Evolutionary conservation across 1,139 yeast genomes (phyloP).

Genomic region (Magnusiomyces clavatus): DNA sequence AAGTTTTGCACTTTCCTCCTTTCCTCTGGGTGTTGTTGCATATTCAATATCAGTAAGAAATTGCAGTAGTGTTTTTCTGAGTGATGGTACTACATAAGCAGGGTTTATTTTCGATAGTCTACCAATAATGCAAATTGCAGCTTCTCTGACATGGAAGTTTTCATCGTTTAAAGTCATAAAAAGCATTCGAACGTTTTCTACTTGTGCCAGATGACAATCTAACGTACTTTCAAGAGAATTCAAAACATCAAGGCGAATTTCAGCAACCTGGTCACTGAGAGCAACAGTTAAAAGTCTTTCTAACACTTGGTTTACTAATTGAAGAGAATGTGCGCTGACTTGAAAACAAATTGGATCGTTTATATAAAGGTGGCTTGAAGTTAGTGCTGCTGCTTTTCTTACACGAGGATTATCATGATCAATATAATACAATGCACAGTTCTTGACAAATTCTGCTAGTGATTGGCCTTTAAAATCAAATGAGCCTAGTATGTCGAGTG

Average conservation of each 20-base stretch:
- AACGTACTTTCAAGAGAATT: slow-evolving; percentile 64
- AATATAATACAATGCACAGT: slow-evolving; percentile 71
- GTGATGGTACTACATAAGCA: slow-evolving; percentile 89
- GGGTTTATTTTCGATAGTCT: slow-evolving; percentile 82
- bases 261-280: slow-evolving; percentile 85
- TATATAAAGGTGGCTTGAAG: slow-evolving; percentile 72
- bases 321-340: slow-evolving; percentile 74
- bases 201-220: slow-evolving; percentile 91
- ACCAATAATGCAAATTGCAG: slow-evolving; percentile 75
- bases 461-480: slow-evolving; percentile 73
- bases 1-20: slow-evolving; percentile 80
- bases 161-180: slow-evolving; percentile 93
- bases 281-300: slow-evolving; percentile 75
- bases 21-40: slow-evolving; percentile 63
- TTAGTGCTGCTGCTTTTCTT: slow-evolving; percentile 75
- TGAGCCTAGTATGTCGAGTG: slow-evolving; percentile 62
- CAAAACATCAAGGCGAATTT: slow-evolving; percentile 73
- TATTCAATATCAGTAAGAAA: slow-evolving; percentile 77
- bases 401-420: slow-evolving; percentile 76
- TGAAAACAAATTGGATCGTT: slow-evolving; percentile 81
- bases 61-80: slow-evolving; percentile 80
- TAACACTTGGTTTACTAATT: slow-evolving; percentile 78
- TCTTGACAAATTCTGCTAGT: slow-evolving; percentile 78
- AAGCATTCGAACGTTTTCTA: slow-evolving; percentile 75
- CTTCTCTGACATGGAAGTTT: slow-evolving; percentile 70